Evolutionary conservation across 768 basidiomycete species (phyloP).

Genomic region (Tephrocybe rancida): DNA sequence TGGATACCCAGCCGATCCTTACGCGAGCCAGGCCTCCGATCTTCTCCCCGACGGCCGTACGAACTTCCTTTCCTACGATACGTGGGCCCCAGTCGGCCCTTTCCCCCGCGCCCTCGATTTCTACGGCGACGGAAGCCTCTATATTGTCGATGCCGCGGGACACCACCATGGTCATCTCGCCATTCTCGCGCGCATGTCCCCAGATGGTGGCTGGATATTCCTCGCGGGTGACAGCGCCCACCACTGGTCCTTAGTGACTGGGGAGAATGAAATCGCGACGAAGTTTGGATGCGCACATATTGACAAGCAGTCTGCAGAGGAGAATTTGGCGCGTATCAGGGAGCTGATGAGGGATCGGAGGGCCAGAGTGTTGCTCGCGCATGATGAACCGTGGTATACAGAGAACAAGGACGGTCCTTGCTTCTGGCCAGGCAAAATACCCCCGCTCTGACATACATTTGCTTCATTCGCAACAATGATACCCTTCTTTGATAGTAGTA

Average conservation of each 20-base stretch:
- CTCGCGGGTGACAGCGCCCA: constrained; percentile 58
- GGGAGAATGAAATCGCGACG: constrained; percentile 40
- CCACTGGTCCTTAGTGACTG: constrained; percentile 49
- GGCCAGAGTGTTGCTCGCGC: constrained; percentile 51
- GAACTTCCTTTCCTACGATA: constrained; percentile 1
- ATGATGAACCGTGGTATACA: constrained; percentile 54
- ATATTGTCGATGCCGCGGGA: constrained; percentile 57
- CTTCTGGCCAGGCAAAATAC: constrained; percentile 43
- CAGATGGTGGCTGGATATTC: constrained; percentile 54
- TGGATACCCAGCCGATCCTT: constrained; percentile 10
- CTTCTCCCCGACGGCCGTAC: constrained; percentile 12
- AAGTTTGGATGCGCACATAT: constrained; percentile 39
- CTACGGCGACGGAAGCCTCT: constrained; percentile 59
- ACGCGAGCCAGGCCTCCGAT: constrained; percentile 9
- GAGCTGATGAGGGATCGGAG: constrained; percentile 36
- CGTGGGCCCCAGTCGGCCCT: constrained; percentile 13
- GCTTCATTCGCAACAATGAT: too few species aligned
- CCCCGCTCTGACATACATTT: constrained; percentile 3
- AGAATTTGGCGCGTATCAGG: constrained; percentile 35
- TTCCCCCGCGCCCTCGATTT: constrained; percentile 48
- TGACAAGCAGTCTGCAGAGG: constrained; percentile 41
- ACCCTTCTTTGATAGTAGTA: too few species aligned
- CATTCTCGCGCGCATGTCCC: constrained; percentile 51
- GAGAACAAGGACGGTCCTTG: constrained; percentile 41
- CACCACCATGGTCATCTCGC: constrained; percentile 58